phyloP scores from a whole-genome alignment of 2,329 filamentous ascomycete species.

The Trichophyton simii region DNA sequence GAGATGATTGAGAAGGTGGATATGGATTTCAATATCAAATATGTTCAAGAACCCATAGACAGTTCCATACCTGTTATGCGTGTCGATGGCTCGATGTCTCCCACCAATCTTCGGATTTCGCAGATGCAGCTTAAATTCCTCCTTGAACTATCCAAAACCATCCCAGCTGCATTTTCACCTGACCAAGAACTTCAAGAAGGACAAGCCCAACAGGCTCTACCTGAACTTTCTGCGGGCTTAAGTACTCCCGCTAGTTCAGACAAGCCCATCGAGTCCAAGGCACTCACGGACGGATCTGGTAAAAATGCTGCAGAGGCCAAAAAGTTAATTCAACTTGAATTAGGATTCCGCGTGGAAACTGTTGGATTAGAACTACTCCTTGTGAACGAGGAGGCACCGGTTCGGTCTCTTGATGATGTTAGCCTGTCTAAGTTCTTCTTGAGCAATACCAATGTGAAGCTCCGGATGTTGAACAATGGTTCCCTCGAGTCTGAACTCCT shows the following conservation, averaged over 20 bases:
- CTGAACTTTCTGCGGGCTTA: constrained; percentile 22
- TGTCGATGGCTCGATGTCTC: constrained; percentile 81
- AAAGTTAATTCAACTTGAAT: constrained; percentile 84
- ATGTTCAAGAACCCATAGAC: constrained; percentile 70
- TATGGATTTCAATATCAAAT: constrained; percentile 80
- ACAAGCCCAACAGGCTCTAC: constrained; percentile 63
- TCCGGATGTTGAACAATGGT: constrained; percentile 82
- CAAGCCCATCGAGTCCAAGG: constrained; percentile 4
- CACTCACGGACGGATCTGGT: constrained; percentile 14
- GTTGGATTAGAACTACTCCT: constrained; percentile 80
- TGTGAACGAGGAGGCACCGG: constrained; percentile 59
- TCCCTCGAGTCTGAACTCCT: constrained; percentile 86
- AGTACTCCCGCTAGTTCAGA: constrained; percentile 18
- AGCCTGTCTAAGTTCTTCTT: constrained; percentile 90
- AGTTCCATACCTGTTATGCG: constrained; percentile 78
- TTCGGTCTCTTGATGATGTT: constrained; percentile 63
- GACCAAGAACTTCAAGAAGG: constrained; percentile 59
- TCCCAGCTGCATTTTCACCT: constrained; percentile 73
- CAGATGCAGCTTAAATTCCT: constrained; percentile 85
- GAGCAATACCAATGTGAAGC: constrained; percentile 82
- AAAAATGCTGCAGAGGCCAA: constrained; percentile 48
- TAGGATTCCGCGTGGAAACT: constrained; percentile 78
- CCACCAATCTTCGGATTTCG: constrained; percentile 79
- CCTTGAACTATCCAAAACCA: constrained; percentile 72
- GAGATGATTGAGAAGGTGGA: constrained; percentile 97